A percentile compares a stretch with the other conserved stretches of the same genome.
Evolutionary conservation across 2,329 filamentous ascomycete genomes (phyloP).

Genomic region (Penicillium sp.): DNA sequence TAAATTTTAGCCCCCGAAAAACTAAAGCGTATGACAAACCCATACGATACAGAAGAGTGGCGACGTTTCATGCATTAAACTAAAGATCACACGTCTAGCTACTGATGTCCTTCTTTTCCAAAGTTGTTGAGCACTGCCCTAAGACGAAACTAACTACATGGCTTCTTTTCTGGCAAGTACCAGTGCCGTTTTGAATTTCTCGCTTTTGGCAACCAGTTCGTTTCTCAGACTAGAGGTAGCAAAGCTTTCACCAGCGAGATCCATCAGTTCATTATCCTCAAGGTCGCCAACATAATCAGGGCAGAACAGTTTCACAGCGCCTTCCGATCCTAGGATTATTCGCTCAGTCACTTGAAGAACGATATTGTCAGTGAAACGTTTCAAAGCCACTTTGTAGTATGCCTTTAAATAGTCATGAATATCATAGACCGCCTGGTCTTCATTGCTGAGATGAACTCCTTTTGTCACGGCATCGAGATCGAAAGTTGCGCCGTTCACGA

Average conservation of each 20-base stretch:
- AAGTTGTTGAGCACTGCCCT: too few species aligned
- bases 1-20: too few species aligned
- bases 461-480: slow-evolving; percentile 11
- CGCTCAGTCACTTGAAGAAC: slow-evolving; percentile 56
- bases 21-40: too few species aligned
- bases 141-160: not conserved
- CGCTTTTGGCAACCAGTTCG: slow-evolving; percentile 43
- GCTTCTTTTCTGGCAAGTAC: slow-evolving; percentile 19
- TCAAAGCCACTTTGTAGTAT: slow-evolving; percentile 61
- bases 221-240: slow-evolving; percentile 40
- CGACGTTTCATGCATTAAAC: too few species aligned
- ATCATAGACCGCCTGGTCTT: slow-evolving; percentile 43
- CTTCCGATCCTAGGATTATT: slow-evolving; percentile 48
- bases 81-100: too few species aligned
- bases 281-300: slow-evolving; percentile 50
- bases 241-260: slow-evolving; percentile 57
- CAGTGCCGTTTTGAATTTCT: slow-evolving; percentile 36
- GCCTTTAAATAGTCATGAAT: slow-evolving; percentile 59
- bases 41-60: too few species aligned
- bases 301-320: slow-evolving; percentile 53
- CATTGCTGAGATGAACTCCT: slow-evolving; percentile 30
- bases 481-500: not conserved
- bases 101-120: too few species aligned
- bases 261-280: slow-evolving; percentile 46
- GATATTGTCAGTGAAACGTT: slow-evolving; percentile 60